A percentile compares a stretch with the other conserved stretches of the same genome.
Evolutionary conservation across 108 stramenopile species (phyloP).

Genomic region (Skeletonema marinoi): DNA sequence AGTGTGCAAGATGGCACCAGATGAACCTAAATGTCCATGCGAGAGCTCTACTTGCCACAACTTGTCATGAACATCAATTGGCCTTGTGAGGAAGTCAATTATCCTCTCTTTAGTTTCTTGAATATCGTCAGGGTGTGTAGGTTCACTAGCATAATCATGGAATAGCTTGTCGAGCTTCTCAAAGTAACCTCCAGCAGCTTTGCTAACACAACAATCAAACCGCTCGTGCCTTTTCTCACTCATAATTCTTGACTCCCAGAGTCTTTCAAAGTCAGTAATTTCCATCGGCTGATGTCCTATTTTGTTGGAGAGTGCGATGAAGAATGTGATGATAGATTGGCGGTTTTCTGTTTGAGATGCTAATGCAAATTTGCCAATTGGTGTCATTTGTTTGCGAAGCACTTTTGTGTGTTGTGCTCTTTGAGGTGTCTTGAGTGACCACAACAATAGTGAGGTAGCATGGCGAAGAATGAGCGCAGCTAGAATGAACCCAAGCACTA

Average conservation of each 20-base stretch:
- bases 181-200: slow-evolving; percentile 12
- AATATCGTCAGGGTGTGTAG: slow-evolving; percentile 13
- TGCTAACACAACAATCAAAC: slow-evolving; percentile 5
- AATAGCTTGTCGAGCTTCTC: neutral
- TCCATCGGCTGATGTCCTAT: slow-evolving; percentile 5
- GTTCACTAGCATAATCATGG: slow-evolving; percentile 17
- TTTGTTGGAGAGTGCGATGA: slow-evolving; percentile 24
- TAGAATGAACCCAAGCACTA: neutral
- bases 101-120: slow-evolving; percentile 23
- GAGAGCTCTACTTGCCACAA: slow-evolving; percentile 18
- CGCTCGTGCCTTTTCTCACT: slow-evolving; percentile 26
- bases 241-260: slow-evolving; percentile 10
- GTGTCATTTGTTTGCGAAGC: slow-evolving; percentile 27
- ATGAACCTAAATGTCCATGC: slow-evolving; percentile 3
- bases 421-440: neutral
- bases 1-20: slow-evolving; percentile 17
- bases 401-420: neutral
- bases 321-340: slow-evolving; percentile 31
- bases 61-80: slow-evolving; percentile 12
- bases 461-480: neutral
- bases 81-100: neutral
- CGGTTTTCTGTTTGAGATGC: slow-evolving; percentile 32
- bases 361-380: slow-evolving; percentile 31
- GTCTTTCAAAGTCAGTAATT: slow-evolving; percentile 7
- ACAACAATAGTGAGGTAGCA: neutral